Evolutionary conservation across 2,329 filamentous ascomycete species (phyloP).

Genomic region (Aspergillus bombycis): DNA sequence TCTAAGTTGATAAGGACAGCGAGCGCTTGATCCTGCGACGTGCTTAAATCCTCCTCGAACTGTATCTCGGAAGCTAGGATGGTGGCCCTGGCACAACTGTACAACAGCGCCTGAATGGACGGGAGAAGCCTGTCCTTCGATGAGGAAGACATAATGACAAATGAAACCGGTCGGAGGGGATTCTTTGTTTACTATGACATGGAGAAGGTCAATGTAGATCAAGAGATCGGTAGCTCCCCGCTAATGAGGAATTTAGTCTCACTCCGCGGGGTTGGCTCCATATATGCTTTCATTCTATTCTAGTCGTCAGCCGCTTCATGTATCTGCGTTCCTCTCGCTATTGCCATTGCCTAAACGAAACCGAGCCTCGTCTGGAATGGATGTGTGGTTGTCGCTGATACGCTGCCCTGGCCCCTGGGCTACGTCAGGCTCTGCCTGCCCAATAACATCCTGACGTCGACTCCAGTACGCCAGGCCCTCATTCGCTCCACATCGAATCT

Average conservation of each 20-base stretch:
- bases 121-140: not conserved
- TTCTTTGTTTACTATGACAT: not conserved
- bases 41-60: not conserved
- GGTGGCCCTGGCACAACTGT: not conserved
- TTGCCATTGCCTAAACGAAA: not conserved
- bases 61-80: not conserved
- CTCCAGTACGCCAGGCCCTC: not conserved
- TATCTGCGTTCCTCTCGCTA: not conserved
- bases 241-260: not conserved
- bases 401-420: not conserved
- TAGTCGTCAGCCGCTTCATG: not conserved
- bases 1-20: not conserved
- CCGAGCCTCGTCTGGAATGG: not conserved
- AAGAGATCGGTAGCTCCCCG: not conserved
- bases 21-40: not conserved
- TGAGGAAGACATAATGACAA: not conserved
- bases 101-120: not conserved
- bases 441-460: not conserved
- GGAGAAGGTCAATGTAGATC: not conserved
- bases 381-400: not conserved
- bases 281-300: not conserved
- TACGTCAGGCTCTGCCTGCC: not conserved
- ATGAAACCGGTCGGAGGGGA: not conserved
- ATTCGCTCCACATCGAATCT: not conserved
- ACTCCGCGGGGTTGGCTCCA: not conserved